Conservation (phyloP, 306 rosid genomes). For the Inga laurina region DNA sequence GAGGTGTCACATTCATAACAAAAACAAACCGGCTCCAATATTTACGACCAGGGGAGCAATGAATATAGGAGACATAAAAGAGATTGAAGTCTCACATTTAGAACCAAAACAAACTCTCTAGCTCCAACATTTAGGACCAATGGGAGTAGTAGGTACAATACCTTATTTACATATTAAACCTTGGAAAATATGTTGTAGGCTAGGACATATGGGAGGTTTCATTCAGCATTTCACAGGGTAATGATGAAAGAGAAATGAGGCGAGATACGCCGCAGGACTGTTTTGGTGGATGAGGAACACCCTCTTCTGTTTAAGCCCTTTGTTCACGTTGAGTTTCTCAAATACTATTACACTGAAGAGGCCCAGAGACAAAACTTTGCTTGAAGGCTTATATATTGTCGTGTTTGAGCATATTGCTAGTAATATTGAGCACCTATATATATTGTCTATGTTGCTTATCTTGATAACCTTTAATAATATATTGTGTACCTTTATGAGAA, state of each 20-base stretch:
- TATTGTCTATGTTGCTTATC: background rate
- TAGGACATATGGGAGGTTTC: constrained; percentile 69
- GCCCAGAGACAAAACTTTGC: constrained; percentile 52
- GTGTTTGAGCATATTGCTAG: constrained; percentile 30
- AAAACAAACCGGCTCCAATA: too few relatives aligned
- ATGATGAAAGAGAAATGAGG: constrained; percentile 66
- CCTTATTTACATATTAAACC: background rate
- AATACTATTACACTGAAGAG: constrained; percentile 40
- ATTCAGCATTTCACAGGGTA: constrained; percentile 66
- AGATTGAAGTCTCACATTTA: too few relatives aligned
- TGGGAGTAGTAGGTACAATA: too few relatives aligned
- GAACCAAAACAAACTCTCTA: too few relatives aligned
- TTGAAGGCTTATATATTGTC: constrained; percentile 52
- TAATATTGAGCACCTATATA: background rate
- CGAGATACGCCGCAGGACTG: constrained; percentile 61
- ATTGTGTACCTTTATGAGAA: too few relatives aligned
- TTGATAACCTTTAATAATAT: too few relatives aligned
- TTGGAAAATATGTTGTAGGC: constrained; percentile 46
- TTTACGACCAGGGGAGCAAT: too few relatives aligned
- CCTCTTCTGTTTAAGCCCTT: constrained; percentile 68
- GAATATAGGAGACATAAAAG: too few relatives aligned
- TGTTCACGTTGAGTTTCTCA: constrained; percentile 55
- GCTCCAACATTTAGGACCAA: too few relatives aligned
- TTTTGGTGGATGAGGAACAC: constrained; percentile 73
- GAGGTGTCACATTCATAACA: too few relatives aligned